Evolutionary conservation across 2,329 filamentous ascomycete genomes (phyloP), one percentile per base, ranked within the genome.

Genomic region (Botrytis aclada): DNA sequence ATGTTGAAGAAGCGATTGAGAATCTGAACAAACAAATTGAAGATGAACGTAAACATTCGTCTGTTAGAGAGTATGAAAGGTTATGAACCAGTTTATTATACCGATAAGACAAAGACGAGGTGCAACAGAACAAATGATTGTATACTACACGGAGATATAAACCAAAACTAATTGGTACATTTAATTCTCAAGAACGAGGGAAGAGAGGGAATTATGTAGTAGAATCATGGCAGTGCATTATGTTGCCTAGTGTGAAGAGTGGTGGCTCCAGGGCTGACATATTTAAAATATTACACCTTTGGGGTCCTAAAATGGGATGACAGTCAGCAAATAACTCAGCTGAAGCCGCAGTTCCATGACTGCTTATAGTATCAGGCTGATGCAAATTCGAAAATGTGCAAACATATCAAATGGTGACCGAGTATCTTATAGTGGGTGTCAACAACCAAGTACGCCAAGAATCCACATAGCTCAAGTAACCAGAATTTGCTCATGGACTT

Each of bases 251-350:
- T 32, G 34, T 69, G 65, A n/a, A 39, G 34, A 41, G 34, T 39
- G n/a, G 37, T 5, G 34, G 45, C 45, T 10, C 18, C 34, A 43
- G 47, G 3, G 47, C 47, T 56, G 47, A 56, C n/a, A 43, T 25
- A 25, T 25, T 18, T 56, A 69, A 69, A 29, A 56, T 41, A 69
- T 56, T 41, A 67, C 64, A 29, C 12, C 12, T 41, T 41, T 41
- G 9, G 34, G 2, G 10, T 56, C 47, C n/a, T 69, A 41, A 3
- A 41, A 32, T 56, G n/a, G 37, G 47, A 32, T n/a, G 29, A 41
- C 18, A 32, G 65, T 69, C 34, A 69, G 65, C 65, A 69, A 16
- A 32, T 32, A 37, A n/a, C 20, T 56, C 65, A 69, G 65, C 65
- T 69, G 65, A 69, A 56, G 47, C 37, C 65, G 25, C 51, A 29